Evolutionary conservation across 2,329 filamentous ascomycete species (phyloP).

Genomic region (Ceratocystis alfenasii): DNA sequence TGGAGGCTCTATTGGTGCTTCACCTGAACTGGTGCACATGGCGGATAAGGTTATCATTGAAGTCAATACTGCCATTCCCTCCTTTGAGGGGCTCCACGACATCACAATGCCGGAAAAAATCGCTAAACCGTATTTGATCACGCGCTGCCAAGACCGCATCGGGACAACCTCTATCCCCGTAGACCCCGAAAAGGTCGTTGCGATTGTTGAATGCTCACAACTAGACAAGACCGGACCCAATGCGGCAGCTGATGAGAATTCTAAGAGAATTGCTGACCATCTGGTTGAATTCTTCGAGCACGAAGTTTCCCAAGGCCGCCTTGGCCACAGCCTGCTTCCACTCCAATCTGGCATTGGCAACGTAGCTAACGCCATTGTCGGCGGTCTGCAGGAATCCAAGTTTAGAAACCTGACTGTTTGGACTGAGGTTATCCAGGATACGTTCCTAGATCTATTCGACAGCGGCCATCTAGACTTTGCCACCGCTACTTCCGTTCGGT

Average conservation of each 20-base stretch:
- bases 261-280: constrained; percentile 61
- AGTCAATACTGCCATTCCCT: constrained; percentile 76
- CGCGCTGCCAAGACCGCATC: constrained; percentile 74
- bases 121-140: constrained; percentile 77
- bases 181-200: constrained; percentile 73
- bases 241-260: constrained; percentile 60
- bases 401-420: constrained; percentile 84
- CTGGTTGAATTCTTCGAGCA: constrained; percentile 76
- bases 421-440: constrained; percentile 89
- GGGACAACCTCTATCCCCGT: constrained; percentile 71
- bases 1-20: constrained; percentile 73
- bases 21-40: constrained; percentile 78
- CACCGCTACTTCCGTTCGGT: constrained; percentile 78
- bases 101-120: constrained; percentile 79
- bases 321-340: constrained; percentile 65
- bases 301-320: constrained; percentile 65
- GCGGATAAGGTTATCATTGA: constrained; percentile 89
- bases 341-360: constrained; percentile 85
- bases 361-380: constrained; percentile 84
- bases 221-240: constrained; percentile 65
- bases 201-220: constrained; percentile 75
- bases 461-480: constrained; percentile 78
- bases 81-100: constrained; percentile 79
- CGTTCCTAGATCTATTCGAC: constrained; percentile 87
- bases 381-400: constrained; percentile 66